Evolutionary conservation across 2,329 filamentous ascomycete species (phyloP), one percentile per base, ranked within the genome.

Genomic region (Clarireedia homoeocarpa): DNA sequence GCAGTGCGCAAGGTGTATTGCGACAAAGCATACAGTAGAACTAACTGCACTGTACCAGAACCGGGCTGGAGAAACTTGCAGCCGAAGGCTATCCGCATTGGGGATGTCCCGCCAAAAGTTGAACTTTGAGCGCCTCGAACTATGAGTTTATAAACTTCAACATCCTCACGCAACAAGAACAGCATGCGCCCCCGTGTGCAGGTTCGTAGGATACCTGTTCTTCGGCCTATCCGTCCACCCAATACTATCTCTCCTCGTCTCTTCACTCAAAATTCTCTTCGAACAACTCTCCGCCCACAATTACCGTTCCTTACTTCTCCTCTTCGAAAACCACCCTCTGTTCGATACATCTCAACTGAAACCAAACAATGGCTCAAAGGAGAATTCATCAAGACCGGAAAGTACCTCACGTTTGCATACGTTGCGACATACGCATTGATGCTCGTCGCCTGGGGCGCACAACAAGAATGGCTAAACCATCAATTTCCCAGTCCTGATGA

Each of bases 401-500:
- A 88, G 62, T 89, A 83, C 69, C 84, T 80, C 0, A 65, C 78
- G n/a, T 77, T 81, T 27, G 71, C 88, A 42, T 91, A 84, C 77
- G 79, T 83, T 14, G 79, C 84, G 42, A 70, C 84, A 6, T 73
- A 79, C 46, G 79, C 86, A 58, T 71, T 83, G 44, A 74, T 81
- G 40, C 73, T 87, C 9, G 80, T 84, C 40, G 78, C 79, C 61
- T 81, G 84, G 60, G 85, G 85, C 15, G 68, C 90, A 38, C 78
- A 86, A 66, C 85, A 91, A 66, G 89, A 95, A 71, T 75, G 78
- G 58, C 75, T 89, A 46, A 91, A 96, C 72, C 79, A 85, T 48
- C 76, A 80, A 52, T 89, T 85, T 68, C 91, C 91, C 0, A 91
- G 89, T 1, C 91, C 92, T 1, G 79, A 81, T 26, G 91, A 95